These are phyloP conservation scores for Cystofilobasidium ferigula DNA, from an alignment of 768 basidiomycete species.

Conservation along the genomic window DNA sequence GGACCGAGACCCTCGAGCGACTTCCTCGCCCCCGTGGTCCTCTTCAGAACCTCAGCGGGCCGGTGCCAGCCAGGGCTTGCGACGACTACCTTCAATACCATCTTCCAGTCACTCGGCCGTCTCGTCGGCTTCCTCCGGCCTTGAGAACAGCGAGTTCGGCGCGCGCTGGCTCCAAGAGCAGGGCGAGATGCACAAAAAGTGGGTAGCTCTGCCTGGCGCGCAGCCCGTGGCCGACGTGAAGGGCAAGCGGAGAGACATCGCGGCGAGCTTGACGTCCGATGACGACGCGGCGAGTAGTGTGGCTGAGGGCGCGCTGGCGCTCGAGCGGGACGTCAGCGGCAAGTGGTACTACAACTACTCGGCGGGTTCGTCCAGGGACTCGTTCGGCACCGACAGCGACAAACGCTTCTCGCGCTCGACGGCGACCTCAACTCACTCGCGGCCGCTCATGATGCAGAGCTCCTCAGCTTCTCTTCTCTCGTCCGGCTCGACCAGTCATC, in stretches of 20 bases:
- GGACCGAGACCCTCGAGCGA: no score
- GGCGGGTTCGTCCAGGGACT: slow-evolving; percentile 11
- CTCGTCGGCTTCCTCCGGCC: slow-evolving; percentile 13
- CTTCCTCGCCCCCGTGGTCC: not conserved
- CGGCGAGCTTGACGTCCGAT: not conserved
- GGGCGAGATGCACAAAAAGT: slow-evolving; percentile 12
- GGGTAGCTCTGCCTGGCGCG: not conserved
- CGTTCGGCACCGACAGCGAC: slow-evolving; percentile 1
- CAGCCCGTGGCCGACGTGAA: not conserved
- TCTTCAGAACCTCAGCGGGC: not conserved
- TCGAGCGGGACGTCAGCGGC: slow-evolving; percentile 15
- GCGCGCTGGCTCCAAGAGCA: slow-evolving; percentile 76
- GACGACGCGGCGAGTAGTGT: not conserved
- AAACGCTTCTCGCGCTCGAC: not conserved
- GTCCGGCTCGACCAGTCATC: not conserved
- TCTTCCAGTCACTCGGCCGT: not conserved
- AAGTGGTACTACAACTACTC: slow-evolving; percentile 25
- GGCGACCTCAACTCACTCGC: not conserved
- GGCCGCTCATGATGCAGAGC: no score
- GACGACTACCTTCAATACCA: not conserved
- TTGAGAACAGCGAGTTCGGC: slow-evolving; percentile 51
- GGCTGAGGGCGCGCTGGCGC: slow-evolving; percentile 9
- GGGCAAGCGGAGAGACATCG: not conserved
- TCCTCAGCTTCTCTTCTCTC: not conserved
- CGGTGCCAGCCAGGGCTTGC: not conserved